Base-by-base conservation (phyloP, 164 flowering plant species). In the Nymphaea thermarum region DNA sequence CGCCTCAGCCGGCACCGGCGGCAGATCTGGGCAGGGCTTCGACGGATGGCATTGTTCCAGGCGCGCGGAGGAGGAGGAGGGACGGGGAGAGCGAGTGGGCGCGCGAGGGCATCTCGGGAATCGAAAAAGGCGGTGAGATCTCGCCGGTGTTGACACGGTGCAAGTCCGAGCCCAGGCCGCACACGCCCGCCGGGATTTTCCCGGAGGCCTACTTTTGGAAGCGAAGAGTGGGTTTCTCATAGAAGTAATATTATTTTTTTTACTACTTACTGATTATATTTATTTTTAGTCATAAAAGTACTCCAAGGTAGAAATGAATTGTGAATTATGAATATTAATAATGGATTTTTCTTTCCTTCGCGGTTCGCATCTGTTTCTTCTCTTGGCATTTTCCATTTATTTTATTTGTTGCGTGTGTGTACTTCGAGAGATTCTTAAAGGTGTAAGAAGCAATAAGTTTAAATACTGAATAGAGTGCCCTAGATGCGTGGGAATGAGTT, bases 131-230 rank as follows among this genome's bases (percentile, higher is more conserved):
- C 62, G 63, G 44, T 64, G 71, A 44, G 68, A 68, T 66, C 17
- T 61, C 17, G 73, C 47, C 68, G 67, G 65, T 71, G 44, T 75
- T 84, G 42, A 77, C 78, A 7, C 63, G 87, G 69, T 79, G 85
- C 61, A 82, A 80, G 71, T 80, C 85, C 25, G 87, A 76, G 73
- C 85, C 87, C 41, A 79, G 81, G 16, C 69, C 78, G 70, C 18
- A 68, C 70, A 55, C 75, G 73, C 18, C n/a, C 16, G 64, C 10
- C 8, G n/a, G 10, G 42, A 17, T 17, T 17, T 41, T 41, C 42
- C 41, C 25, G 7, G 75, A 74, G 41, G 17, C 71, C 55, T 66
- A 10, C 36, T 71, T 72, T 60, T 67, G 75, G 76, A 76, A 67
- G 71, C 53, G 71, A 62, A 17, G 64, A 17, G 7, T 17, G 42